Evolutionary conservation across 2,329 filamentous ascomycete genomes (phyloP).

Genomic region (Septoria linicola): DNA sequence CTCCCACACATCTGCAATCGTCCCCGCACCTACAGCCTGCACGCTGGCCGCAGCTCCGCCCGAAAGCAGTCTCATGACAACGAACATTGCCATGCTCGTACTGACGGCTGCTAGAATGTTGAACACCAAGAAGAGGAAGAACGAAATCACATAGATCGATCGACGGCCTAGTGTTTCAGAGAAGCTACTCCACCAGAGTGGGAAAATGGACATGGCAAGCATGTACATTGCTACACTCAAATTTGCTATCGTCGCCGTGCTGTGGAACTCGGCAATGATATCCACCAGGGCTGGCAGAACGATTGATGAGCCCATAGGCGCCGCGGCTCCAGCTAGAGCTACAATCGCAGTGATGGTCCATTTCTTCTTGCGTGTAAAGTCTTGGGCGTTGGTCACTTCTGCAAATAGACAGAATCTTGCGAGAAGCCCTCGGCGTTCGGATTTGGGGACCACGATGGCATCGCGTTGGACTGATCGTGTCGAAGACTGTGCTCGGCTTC

Average conservation of each 20-base stretch:
- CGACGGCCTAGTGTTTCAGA: constrained; percentile 70
- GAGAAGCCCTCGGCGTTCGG: constrained; percentile 68
- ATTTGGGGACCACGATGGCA: constrained; percentile 50
- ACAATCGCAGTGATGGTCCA: constrained; percentile 81
- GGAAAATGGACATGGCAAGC: constrained; percentile 76
- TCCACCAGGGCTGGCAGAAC: constrained; percentile 72
- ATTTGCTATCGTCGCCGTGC: constrained; percentile 67
- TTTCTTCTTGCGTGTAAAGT: constrained; percentile 73
- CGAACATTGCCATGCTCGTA: constrained; percentile 70
- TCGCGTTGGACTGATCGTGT: constrained; percentile 29
- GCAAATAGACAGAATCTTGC: constrained; percentile 69
- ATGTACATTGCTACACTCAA: constrained; percentile 77
- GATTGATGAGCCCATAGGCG: constrained; percentile 80
- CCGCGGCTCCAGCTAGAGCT: constrained; percentile 71
- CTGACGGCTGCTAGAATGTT: constrained; percentile 68
- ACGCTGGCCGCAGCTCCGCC: constrained; percentile 78
- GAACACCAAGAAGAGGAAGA: constrained; percentile 69
- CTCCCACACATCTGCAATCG: constrained; percentile 80
- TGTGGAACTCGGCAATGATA: constrained; percentile 61
- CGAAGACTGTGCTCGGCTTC: constrained; percentile 32
- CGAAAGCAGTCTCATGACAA: constrained; percentile 70
- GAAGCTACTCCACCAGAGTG: constrained; percentile 83
- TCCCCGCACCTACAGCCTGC: constrained; percentile 79
- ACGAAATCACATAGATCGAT: constrained; percentile 75
- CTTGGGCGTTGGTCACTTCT: constrained; percentile 73